A percentile compares a stretch with the other conserved stretches of the same genome.
These are phyloP conservation scores for Penicillium sp. DNA, from an alignment of 2,329 filamentous ascomycete species.

Conservation along the genomic window DNA sequence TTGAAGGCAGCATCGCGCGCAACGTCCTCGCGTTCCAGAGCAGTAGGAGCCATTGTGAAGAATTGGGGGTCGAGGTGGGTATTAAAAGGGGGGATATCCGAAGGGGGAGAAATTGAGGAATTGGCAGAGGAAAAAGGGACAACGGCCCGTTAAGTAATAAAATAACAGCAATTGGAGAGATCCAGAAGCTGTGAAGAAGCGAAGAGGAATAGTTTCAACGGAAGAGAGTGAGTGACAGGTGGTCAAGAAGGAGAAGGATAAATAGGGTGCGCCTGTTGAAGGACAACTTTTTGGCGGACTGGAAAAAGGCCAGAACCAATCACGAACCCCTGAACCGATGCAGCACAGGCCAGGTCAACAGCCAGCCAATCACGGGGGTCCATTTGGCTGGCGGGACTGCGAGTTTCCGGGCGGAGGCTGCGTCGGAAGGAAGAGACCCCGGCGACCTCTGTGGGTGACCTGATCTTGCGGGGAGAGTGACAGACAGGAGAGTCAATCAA, in stretches of 20 bases:
- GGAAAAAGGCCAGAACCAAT: constrained; percentile 23
- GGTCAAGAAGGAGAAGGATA: constrained; percentile 19
- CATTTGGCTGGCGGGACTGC: constrained; percentile 10
- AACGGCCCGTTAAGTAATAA: constrained; percentile 13
- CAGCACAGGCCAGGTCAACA: constrained; percentile 13
- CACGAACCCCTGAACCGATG: constrained; percentile 23
- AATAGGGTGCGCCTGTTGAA: constrained; percentile 15
- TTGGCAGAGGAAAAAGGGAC: constrained; percentile 15
- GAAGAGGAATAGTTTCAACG: constrained; percentile 10
- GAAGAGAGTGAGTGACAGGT: constrained; percentile 11
- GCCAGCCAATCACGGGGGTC: not conserved
- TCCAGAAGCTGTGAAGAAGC: constrained; percentile 11
- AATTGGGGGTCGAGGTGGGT: constrained; percentile 26
- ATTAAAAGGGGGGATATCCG: constrained; percentile 23
- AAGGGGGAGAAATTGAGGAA: not conserved
- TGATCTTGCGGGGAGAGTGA: constrained; percentile 17
- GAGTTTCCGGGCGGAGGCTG: constrained; percentile 27
- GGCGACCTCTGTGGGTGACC: constrained; percentile 18
- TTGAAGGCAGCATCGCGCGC: constrained; percentile 86
- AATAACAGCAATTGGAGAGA: constrained; percentile 3
- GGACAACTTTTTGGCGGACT: constrained; percentile 28
- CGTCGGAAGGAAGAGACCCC: constrained; percentile 22
- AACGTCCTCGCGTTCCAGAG: constrained; percentile 81
- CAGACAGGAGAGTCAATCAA: not conserved
- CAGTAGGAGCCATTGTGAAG: constrained; percentile 55